phyloP scores from a whole-genome alignment of 305 asterid genomes.

The Solanum hybrid region DNA sequence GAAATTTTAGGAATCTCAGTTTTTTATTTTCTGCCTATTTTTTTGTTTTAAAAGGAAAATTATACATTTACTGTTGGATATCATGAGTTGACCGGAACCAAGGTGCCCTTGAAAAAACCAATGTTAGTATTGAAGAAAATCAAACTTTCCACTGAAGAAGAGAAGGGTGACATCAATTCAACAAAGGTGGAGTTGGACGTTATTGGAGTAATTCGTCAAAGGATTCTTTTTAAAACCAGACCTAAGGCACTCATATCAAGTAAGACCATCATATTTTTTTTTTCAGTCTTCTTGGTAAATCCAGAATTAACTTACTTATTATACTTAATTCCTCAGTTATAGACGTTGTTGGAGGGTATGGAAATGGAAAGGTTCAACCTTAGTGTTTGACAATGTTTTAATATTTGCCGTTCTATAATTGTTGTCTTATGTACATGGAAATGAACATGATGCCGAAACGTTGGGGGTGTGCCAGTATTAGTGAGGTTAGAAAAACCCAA shows the following conservation, averaged over 20 bases:
- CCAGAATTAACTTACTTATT: not conserved
- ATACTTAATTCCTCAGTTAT: not conserved
- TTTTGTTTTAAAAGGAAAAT: slow-evolving; percentile 42
- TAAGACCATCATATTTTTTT: slow-evolving; percentile 8
- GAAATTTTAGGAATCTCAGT: not conserved
- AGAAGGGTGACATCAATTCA: slow-evolving; percentile 14
- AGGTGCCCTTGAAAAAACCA: slow-evolving; percentile 75
- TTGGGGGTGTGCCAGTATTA: not conserved
- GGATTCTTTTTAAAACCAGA: slow-evolving; percentile 80
- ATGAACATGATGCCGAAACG: not conserved
- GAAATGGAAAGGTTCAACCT: not conserved
- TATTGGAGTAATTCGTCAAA: slow-evolving; percentile 69
- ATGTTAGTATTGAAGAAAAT: slow-evolving; percentile 73
- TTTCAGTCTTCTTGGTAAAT: not conserved
- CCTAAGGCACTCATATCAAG: slow-evolving; percentile 90
- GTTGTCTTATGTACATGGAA: not conserved
- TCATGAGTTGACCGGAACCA: slow-evolving; percentile 83
- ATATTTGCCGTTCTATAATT: not conserved
- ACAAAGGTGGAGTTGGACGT: slow-evolving; percentile 52
- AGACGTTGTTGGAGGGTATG: not conserved
- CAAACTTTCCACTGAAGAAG: slow-evolving; percentile 24
- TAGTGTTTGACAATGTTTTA: not conserved
- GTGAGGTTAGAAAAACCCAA: not conserved
- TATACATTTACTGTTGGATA: slow-evolving; percentile 85
- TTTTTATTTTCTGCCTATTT: not conserved